Base-by-base conservation (phyloP, 441 rosid species). In the Pelargonium cotyledonis region DNA sequence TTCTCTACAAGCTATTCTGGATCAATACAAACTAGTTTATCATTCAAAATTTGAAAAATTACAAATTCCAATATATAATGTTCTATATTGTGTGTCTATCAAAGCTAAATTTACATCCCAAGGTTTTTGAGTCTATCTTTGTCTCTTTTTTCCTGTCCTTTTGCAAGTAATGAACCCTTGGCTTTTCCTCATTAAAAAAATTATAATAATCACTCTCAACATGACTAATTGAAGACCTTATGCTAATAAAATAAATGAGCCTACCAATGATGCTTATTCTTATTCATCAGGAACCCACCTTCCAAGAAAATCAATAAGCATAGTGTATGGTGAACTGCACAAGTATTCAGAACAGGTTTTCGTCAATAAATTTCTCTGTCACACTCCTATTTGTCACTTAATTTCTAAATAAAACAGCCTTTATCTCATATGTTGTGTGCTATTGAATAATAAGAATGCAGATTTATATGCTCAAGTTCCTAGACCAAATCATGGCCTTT, bases 301-400 rank as follows among this genome's bases (percentile, higher is more conserved):
- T 35, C 38, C 38, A 35, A 35, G n/a, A n/a, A 47, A 47, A 47
- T n/a, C 58, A 12, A 14, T n/a, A 6, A 51, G 58, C 18, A 15
- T 51, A n/a, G 19, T 51, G 18, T 51, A 51, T 12, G 58, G 18
- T 51, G 15, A 51, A n/a, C 2, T 51, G 0, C 58, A 51, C 18
- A 51, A 51, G 58, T 51, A 5, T 16, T n/a, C 58, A 51, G 18
- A 51, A 14, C n/a, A n/a, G 58, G 12, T 51, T 51, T 35, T 35
- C 6, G 38, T 35, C 38, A 35, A 35, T 35, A 35, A 35, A 35
- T 35, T 4, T 35, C 38, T 35, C 38, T 35, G 38, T 35, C 58
- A 51, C 18, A 51, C 58, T 51, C 58, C 58, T 51, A 51, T 51
- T 51, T 51, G 18, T 51, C 58, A 51, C 58, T 35, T 35, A 35